Evolutionary conservation across 2,329 filamentous ascomycete species (phyloP), one percentile per base, ranked within the genome.

Genomic region (Orbilia oligospora): DNA sequence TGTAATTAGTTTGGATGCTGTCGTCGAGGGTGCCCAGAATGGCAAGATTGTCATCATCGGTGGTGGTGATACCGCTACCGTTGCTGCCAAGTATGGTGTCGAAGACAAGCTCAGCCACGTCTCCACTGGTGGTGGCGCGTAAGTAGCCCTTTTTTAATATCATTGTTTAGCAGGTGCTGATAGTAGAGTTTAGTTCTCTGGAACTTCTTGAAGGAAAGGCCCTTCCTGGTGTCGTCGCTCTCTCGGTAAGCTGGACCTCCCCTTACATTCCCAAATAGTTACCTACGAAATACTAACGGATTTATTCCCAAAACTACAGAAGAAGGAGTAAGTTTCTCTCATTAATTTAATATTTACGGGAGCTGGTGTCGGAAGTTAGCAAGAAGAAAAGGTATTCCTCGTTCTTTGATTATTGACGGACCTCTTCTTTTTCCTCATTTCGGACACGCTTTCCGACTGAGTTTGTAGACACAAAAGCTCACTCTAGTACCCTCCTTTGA

Each of bases 31-130:
- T 79, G 92, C 92, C 77, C 88, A 93, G 86, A 89, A 87, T 80
- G 94, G 94, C 85, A 94, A 96, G 88, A 97, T 96, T 83, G 96
- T 98, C 85, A 98, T 99, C 87, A 97, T 99, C 81, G 96, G 96
- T 80, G 96, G 96, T 85, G 96, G 96, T 86, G 96, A 99, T 86
- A 99, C 96, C 65, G 96, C 96, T 64, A 99, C 96, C 78, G 96
- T 98, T 58, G 96, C 96, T 69, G 95, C 94, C 85, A 97, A 99
- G 89, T 99, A 97, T 86, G 91, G 91, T 70, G 95, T 93, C 80
- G 96, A 99, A 89, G 91, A 93, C 86, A 97, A 98, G 90, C 89
- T 98, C 84, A 97, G 94, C 88, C 96, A 99, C 87, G 96, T 99
- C 80, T 97, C 94, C 64, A 99, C 96, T 36, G 96, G 96, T 82